A percentile compares a stretch with the other conserved stretches of the same genome.
Conservation (phyloP, 2,329 filamentous ascomycete species). For the Colletotrichum lini region DNA sequence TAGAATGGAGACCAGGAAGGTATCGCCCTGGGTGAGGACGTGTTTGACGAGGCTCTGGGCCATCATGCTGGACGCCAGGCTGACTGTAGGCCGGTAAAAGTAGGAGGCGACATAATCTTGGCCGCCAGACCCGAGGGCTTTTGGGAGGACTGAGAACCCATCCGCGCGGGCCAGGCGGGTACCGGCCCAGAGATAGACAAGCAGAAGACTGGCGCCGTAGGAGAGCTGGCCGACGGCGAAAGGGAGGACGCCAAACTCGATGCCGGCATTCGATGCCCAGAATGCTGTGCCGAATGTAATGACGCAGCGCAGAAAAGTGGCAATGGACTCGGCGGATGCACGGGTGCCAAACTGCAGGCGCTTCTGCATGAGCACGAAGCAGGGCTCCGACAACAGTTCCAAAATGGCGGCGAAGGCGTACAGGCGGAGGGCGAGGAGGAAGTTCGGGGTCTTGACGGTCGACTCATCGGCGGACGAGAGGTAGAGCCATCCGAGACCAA, state of each 20-base stretch:
- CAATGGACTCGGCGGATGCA: conserved; percentile 85
- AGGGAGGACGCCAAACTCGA: conserved; percentile 82
- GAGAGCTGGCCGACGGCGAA: conserved; percentile 90
- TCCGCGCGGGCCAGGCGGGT: conserved; percentile 66
- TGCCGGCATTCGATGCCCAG: conserved; percentile 67
- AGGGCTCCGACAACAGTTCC: conserved; percentile 89
- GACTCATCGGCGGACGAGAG: conserved; percentile 64
- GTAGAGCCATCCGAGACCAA: conserved; percentile 78
- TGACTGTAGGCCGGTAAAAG: conserved; percentile 80
- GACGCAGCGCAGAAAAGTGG: conserved; percentile 83
- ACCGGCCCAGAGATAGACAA: conserved; percentile 79
- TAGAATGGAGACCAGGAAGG: conserved; percentile 85
- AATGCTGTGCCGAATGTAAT: conserved; percentile 80
- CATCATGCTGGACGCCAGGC: conserved; percentile 85
- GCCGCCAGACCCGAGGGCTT: conserved; percentile 49
- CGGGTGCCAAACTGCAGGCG: conserved; percentile 84
- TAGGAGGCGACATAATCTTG: conserved; percentile 67
- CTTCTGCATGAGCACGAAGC: conserved; percentile 89
- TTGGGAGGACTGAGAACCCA: conserved; percentile 79
- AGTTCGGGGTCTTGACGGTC: conserved; percentile 73
- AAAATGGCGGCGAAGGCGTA: conserved; percentile 73
- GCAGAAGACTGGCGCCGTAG: conserved; percentile 79
- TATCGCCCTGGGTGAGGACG: conserved; percentile 93
- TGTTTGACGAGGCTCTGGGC: conserved; percentile 93
- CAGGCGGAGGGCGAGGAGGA: conserved; percentile 67